A percentile compares a stretch with the other conserved stretches of the same genome.
phyloP scores from a whole-genome alignment of 495 filamentous ascomycete species.

The Mytilinidion resinicola region DNA sequence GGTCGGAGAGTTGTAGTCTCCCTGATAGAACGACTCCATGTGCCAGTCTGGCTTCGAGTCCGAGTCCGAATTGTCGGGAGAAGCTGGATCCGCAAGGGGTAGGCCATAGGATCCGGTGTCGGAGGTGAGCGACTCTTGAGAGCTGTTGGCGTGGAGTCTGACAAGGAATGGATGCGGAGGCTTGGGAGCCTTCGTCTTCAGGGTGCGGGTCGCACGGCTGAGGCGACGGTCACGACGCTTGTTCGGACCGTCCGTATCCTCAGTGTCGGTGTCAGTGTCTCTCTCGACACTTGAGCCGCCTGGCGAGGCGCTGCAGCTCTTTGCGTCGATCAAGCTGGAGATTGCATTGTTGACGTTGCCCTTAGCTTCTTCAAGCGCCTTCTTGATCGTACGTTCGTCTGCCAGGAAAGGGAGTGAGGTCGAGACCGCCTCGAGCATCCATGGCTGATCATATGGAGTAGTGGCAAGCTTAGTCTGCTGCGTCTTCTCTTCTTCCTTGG shows the following conservation, averaged over 20 bases:
- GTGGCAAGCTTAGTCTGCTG: not conserved
- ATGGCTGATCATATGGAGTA: conserved; percentile 33
- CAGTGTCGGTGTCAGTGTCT: conserved; percentile 44
- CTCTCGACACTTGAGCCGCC: conserved; percentile 44
- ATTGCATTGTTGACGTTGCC: conserved; percentile 58
- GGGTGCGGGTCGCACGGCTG: conserved; percentile 31
- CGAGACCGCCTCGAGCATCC: conserved; percentile 57
- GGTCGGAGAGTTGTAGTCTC: not conserved
- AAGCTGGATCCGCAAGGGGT: not conserved
- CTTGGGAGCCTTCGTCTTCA: not conserved
- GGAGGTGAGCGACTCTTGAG: conserved; percentile 1
- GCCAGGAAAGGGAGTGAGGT: conserved; percentile 52
- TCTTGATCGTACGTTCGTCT: conserved; percentile 49
- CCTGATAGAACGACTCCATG: not conserved
- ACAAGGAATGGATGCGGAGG: too few relatives aligned
- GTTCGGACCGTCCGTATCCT: conserved; percentile 38
- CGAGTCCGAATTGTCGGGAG: too few relatives aligned
- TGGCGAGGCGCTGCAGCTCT: conserved; percentile 34
- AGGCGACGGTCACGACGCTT: conserved; percentile 45
- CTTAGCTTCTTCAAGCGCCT: conserved; percentile 53
- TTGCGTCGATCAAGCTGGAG: conserved; percentile 47
- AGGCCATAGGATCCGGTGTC: not conserved
- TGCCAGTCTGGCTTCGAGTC: not conserved
- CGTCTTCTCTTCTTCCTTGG: not conserved
- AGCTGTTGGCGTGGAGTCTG: not conserved